A percentile compares a stretch with the other conserved stretches of the same genome.
These are phyloP conservation scores for Phalaenopsis aphrodite DNA, from an alignment of 106 monocot genomes.

Conservation along the genomic window DNA sequence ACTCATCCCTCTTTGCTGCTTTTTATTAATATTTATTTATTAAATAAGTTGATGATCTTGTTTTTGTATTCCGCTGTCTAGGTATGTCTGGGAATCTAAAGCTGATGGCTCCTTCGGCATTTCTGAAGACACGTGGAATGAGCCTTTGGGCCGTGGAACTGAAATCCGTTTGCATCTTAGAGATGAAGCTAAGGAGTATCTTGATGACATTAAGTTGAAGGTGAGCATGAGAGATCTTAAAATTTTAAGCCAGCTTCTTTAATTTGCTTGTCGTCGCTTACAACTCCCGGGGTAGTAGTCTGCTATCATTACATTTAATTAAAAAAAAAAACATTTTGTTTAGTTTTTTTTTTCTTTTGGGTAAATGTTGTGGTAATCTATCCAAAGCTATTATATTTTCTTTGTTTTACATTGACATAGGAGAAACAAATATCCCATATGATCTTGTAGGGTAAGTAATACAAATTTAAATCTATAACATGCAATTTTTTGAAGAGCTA, in stretches of 20 bases:
- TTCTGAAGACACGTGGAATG: slow-evolving; percentile 96
- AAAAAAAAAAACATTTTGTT: background rate
- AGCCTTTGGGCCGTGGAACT: slow-evolving; percentile 95
- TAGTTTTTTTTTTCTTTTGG: background rate
- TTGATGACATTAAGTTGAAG: slow-evolving; percentile 90
- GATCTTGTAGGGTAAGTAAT: too few relatives aligned
- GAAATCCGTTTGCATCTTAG: slow-evolving; percentile 82
- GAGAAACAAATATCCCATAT: background rate
- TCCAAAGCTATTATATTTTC: background rate
- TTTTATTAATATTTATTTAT: background rate
- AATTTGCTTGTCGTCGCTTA: background rate
- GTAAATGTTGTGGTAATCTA: background rate
- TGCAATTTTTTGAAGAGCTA: too few relatives aligned
- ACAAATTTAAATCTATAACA: too few relatives aligned
- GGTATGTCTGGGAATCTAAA: slow-evolving; percentile 98
- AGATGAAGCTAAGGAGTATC: slow-evolving; percentile 91
- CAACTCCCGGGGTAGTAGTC: background rate
- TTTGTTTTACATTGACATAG: background rate
- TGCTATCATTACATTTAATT: background rate
- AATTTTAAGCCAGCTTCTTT: background rate
- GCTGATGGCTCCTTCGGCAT: slow-evolving; percentile 95
- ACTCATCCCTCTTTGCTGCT: background rate
- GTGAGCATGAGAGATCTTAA: slow-evolving; percentile 15
- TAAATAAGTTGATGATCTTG: background rate
- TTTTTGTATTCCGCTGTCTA: slow-evolving; percentile 4